Evolutionary conservation across 2,329 filamentous ascomycete genomes (phyloP), one percentile per base, ranked within the genome.

Genomic region (Ophiocordyceps robertsii): DNA sequence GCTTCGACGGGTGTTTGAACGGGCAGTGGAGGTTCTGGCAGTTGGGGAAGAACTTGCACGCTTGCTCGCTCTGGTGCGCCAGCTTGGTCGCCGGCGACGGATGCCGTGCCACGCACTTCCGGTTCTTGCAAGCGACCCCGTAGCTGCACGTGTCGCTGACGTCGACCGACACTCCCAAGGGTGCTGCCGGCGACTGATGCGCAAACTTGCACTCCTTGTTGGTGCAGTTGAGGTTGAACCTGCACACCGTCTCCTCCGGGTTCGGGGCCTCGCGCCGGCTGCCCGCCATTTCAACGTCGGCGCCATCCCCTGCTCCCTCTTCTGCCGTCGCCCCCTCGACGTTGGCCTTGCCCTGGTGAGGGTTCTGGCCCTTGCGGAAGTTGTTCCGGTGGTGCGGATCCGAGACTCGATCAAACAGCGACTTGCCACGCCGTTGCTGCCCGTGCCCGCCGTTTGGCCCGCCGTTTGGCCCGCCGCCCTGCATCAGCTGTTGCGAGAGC

Each of bases 81-180:
- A 76, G 67, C 59, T 80, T 85, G 52, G 84, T 75, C 6, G 90
- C 88, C 1, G 92, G 92, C 7, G 89, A 95, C 3, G 92, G 92
- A 61, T 98, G 92, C 45, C 87, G 84, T 29, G 76, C 89, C 9
- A 84, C 84, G 57, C 92, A 98, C 66, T 96, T 96, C 55, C 78
- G 75, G 70, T 96, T 98, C 66, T 92, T 94, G 77, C 92, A 98
- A 9, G 88, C 88, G 2, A 80, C 87, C 17, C 88, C 90, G 53
- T 84, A 96, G 16, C 75, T 75, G 67, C 92, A 98, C 16, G 74
- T 70, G 54, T 94, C 87, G 45, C 72, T 76, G 51, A 89, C 72
- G 59, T 96, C 92, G 44, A 96, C 71, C 0, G 80, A 73, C 2
- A 75, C 76, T 27, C 83, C 84, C 2, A 82, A 81, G 4, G 86